phyloP scores from a whole-genome alignment of 1,284 basidiomycete genomes.

The Leccinum cinnamomeum region DNA sequence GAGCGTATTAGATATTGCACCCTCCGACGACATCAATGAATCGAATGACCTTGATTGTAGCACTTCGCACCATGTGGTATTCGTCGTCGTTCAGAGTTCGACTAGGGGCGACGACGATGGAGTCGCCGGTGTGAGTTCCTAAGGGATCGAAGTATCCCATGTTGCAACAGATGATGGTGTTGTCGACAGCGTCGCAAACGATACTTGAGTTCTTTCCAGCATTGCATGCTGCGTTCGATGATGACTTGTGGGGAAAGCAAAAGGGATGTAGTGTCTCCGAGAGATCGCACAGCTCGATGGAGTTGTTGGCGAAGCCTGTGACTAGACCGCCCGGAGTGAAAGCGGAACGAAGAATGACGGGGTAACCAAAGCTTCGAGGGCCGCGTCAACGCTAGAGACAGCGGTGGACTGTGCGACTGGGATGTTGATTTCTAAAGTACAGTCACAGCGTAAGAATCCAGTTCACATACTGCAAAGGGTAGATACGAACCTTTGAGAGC shows the following conservation, averaged over 20 bases:
- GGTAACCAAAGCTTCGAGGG: conserved; percentile 94
- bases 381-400: conserved; percentile 93
- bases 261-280: conserved; percentile 78
- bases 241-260: conserved; percentile 94
- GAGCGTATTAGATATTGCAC: conserved; percentile 98
- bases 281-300: conserved; percentile 94
- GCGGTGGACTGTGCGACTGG: conserved; percentile 97
- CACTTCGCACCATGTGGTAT: conserved; percentile 59
- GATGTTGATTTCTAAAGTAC: conserved; percentile 86
- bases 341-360: conserved; percentile 96
- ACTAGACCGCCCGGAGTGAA: conserved; percentile 99
- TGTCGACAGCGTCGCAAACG: conserved; percentile 94
- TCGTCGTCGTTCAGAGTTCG: conserved; percentile 97
- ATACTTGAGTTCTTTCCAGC: conserved; percentile 99
- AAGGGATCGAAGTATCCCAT: conserved; percentile 99
- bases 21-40: conserved; percentile 92
- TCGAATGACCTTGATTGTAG: too few species aligned
- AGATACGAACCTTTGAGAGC: conserved; percentile 81
- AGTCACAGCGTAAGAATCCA: conserved; percentile 5
- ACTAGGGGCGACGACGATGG: conserved; percentile 98
- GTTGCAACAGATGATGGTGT: conserved; percentile 95
- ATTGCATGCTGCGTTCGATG: conserved; percentile 98
- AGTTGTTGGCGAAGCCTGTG: conserved; percentile 95
- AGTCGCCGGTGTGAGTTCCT: conserved; percentile 98
- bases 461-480: background rate